These are phyloP conservation scores for Suillus lakei DNA, from an alignment of 768 basidiomycete species.

Conservation along the genomic window DNA sequence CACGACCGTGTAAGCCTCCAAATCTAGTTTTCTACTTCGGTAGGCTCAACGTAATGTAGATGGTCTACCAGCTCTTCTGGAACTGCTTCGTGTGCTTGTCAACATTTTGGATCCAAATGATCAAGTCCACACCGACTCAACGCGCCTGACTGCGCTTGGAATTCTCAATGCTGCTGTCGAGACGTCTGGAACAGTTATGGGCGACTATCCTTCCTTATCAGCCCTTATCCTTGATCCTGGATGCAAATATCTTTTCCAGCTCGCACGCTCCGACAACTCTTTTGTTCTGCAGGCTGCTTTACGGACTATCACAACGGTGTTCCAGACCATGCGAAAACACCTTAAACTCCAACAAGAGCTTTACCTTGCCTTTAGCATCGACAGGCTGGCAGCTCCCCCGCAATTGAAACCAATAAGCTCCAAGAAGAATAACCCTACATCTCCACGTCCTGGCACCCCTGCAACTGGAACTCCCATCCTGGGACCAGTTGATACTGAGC, in stretches of 20 bases:
- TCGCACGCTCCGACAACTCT: constrained; percentile 89
- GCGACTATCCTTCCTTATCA: constrained; percentile 77
- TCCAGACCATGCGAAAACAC: constrained; percentile 83
- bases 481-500: constrained; percentile 40
- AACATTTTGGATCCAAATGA: constrained; percentile 95
- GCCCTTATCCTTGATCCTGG: constrained; percentile 84
- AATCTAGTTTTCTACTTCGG: not conserved
- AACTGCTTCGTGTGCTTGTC: constrained; percentile 91
- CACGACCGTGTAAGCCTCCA: constrained; percentile 27
- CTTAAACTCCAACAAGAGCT: constrained; percentile 96
- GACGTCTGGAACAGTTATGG: constrained; percentile 76
- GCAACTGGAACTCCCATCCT: constrained; percentile 47
- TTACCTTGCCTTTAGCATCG: constrained; percentile 92
- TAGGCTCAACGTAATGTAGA: constrained; percentile 45
- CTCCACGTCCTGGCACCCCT: constrained; percentile 61
- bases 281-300: constrained; percentile 80
- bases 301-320: constrained; percentile 85
- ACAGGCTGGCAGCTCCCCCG: constrained; percentile 74
- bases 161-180: constrained; percentile 90
- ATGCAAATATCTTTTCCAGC: constrained; percentile 96
- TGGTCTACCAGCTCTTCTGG: constrained; percentile 90
- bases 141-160: constrained; percentile 84
- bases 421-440: constrained; percentile 44
- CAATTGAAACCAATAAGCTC: constrained; percentile 30
- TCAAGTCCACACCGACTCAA: constrained; percentile 95